Evolutionary conservation across 108 stramenopile genomes (phyloP).

Genomic region (Cyclotella atomus): DNA sequence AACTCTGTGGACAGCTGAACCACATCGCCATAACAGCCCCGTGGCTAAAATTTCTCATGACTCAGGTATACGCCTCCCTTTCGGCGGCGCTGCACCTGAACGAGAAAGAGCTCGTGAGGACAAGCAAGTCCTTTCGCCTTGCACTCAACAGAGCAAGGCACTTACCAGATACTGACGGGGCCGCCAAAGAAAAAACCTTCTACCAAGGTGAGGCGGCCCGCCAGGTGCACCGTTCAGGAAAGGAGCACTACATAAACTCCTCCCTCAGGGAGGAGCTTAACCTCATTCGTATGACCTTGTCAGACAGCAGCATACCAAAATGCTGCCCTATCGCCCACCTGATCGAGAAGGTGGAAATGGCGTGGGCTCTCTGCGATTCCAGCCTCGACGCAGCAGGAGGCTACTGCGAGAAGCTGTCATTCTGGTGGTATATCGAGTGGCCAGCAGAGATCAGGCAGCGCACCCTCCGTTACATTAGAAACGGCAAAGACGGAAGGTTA

Average conservation of each 20-base stretch:
- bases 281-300: background rate
- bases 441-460: background rate
- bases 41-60: background rate
- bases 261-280: background rate
- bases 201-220: background rate
- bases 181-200: background rate
- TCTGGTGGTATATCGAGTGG: constrained; percentile 31
- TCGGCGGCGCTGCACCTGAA: background rate
- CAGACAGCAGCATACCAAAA: background rate
- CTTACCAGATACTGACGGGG: background rate
- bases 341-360: background rate
- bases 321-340: constrained; percentile 10
- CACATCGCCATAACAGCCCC: background rate
- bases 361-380: background rate
- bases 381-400: constrained; percentile 12
- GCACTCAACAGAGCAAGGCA: background rate
- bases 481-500: background rate
- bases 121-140: background rate
- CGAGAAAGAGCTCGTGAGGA: background rate
- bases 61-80: background rate
- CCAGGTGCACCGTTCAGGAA: background rate
- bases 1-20: background rate
- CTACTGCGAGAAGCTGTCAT: background rate
- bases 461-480: background rate
- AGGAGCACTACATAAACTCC: constrained; percentile 3